These are phyloP conservation scores for Cryptococcus neoformans DNA, from an alignment of 1,284 basidiomycete species.

Conservation along the genomic window DNA sequence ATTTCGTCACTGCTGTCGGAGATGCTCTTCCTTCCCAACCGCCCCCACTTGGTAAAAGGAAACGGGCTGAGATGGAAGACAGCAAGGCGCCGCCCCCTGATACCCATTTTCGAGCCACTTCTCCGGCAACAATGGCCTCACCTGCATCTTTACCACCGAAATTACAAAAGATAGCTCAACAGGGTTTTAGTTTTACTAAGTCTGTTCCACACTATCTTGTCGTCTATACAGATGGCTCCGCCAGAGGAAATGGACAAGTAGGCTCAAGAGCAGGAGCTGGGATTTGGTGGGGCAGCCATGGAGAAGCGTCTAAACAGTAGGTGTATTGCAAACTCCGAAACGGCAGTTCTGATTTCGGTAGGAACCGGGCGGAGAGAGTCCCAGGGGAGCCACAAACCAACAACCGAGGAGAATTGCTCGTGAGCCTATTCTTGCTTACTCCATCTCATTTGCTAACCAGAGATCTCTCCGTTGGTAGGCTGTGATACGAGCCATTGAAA, in stretches of 20 bases:
- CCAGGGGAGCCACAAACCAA: constrained; percentile 49
- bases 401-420: constrained; percentile 50
- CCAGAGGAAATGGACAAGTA: constrained; percentile 39
- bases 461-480: constrained; percentile 23
- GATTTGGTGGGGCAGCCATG: constrained; percentile 41
- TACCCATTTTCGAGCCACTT: constrained; percentile 7
- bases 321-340: constrained; percentile 1
- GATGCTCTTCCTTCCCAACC: not conserved
- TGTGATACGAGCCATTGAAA: constrained; percentile 48
- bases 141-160: constrained; percentile 9
- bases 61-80: not conserved
- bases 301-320: constrained; percentile 26
- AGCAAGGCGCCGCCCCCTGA: not conserved
- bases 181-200: constrained; percentile 33
- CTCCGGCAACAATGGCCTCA: constrained; percentile 2
- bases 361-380: constrained; percentile 44
- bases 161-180: constrained; percentile 14
- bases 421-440: constrained; percentile 14
- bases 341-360: not conserved
- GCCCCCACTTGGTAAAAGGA: not conserved
- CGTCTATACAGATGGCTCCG: constrained; percentile 48
- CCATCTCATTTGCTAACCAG: not conserved
- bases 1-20: constrained; percentile 17
- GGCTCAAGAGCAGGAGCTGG: constrained; percentile 45
- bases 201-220: constrained; percentile 28